These are phyloP conservation scores for Erodium chrysanthum DNA, from an alignment of 441 rosid species.

Conservation along the genomic window DNA sequence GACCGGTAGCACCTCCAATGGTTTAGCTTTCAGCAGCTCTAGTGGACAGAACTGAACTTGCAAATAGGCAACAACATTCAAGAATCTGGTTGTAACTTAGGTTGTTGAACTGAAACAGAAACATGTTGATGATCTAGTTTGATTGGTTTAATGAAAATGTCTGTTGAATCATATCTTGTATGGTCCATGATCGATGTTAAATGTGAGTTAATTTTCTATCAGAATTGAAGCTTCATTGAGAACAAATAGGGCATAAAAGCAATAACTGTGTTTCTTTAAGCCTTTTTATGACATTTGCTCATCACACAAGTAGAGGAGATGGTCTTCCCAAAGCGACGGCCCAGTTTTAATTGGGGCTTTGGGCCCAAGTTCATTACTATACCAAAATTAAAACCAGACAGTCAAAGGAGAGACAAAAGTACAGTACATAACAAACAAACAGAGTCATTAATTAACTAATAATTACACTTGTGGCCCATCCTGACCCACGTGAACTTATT, in stretches of 20 bases:
- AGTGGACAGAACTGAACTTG: background rate
- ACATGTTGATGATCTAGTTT: background rate
- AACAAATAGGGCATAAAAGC: background rate
- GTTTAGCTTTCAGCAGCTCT: background rate
- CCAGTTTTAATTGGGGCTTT: too few species aligned
- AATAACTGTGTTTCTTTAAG: background rate
- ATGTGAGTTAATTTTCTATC: background rate
- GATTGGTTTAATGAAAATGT: background rate
- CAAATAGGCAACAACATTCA: background rate
- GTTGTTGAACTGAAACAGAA: constrained; percentile 14
- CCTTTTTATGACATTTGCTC: background rate
- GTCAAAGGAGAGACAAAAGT: too few species aligned
- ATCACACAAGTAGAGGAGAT: background rate
- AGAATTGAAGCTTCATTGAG: background rate
- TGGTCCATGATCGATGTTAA: background rate
- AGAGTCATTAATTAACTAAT: background rate
- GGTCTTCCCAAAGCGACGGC: background rate
- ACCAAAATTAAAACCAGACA: too few species aligned
- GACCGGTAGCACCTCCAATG: background rate
- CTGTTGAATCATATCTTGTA: background rate
- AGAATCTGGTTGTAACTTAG: constrained; percentile 7
- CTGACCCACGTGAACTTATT: background rate
- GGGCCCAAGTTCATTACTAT: too few species aligned
- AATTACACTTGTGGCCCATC: background rate
- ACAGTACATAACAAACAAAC: too few species aligned